phyloP scores from a whole-genome alignment of 352 stramenopile species.

The Thalassiosira hispida region DNA sequence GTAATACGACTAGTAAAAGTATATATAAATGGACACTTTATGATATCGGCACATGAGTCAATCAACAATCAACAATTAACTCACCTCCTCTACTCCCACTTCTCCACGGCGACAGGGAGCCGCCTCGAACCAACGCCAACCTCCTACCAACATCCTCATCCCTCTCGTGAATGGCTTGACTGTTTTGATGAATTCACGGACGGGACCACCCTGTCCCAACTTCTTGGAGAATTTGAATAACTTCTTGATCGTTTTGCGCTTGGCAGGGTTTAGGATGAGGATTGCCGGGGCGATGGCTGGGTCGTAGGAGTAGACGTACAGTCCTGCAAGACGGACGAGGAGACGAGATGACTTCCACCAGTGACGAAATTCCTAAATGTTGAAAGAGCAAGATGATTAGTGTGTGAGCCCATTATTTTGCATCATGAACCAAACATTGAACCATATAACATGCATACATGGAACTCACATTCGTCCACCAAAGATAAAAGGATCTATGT shows the following conservation, averaged over 20 bases:
- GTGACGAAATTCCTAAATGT: conserved; percentile 69
- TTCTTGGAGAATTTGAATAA: conserved; percentile 68
- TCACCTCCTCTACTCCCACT: conserved; percentile 73
- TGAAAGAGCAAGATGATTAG: not conserved
- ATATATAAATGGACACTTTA: no score
- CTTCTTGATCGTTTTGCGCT: conserved; percentile 55
- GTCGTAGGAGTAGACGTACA: conserved; percentile 62
- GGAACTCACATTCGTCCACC: conserved; percentile 59
- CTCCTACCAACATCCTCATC: conserved; percentile 67
- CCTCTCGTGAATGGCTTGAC: conserved; percentile 72
- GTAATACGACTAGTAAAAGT: no score
- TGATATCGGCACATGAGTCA: no score
- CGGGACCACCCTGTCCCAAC: conserved; percentile 64
- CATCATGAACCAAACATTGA: not conserved
- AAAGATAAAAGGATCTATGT: conserved; percentile 56
- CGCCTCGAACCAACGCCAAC: conserved; percentile 66
- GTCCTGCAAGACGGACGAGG: conserved; percentile 60
- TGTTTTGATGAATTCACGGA: conserved; percentile 65
- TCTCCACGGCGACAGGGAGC: conserved; percentile 52
- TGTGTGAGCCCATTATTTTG: not conserved
- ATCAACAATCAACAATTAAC: no score
- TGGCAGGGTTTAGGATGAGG: conserved; percentile 52
- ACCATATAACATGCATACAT: not conserved
- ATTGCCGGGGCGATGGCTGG: conserved; percentile 34
- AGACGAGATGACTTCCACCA: conserved; percentile 82